Conservation (phyloP, 2,329 filamentous ascomycete genomes). For the Sporothrix humicola region DNA sequence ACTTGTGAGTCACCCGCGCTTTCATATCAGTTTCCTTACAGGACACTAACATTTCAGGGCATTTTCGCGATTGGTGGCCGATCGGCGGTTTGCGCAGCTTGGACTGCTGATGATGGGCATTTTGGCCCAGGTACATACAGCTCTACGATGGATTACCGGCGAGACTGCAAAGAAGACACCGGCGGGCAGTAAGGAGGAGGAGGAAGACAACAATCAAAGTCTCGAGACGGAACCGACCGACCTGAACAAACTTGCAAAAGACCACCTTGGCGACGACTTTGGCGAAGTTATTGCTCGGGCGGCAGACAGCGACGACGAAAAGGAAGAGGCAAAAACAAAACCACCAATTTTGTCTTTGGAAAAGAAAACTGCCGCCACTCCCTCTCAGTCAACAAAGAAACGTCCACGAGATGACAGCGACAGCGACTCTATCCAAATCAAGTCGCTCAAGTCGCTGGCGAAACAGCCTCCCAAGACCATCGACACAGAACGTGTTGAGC, state of each 20-base stretch:
- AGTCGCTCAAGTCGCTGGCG: not conserved
- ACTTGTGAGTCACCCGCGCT: constrained; percentile 49
- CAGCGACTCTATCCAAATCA: not conserved
- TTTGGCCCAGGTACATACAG: constrained; percentile 62
- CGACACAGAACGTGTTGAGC: not conserved
- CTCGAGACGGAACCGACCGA: not conserved
- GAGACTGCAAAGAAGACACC: constrained; percentile 35
- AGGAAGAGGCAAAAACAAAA: not conserved
- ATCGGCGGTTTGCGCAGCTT: constrained; percentile 73
- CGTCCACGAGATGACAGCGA: constrained; percentile 11
- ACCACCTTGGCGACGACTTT: constrained; percentile 33
- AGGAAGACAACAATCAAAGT: not conserved
- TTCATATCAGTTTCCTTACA: not conserved
- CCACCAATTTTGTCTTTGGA: not conserved
- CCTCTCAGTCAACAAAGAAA: not conserved
- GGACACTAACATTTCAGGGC: constrained; percentile 49
- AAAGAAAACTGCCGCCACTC: not conserved
- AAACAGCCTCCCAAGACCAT: not conserved
- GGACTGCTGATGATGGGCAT: constrained; percentile 71
- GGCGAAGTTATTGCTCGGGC: constrained; percentile 35
- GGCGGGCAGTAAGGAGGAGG: not conserved
- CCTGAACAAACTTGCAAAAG: too few relatives aligned
- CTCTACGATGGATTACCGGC: constrained; percentile 49
- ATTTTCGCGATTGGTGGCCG: constrained; percentile 73
- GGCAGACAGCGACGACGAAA: constrained; percentile 49